Evolutionary conservation across 2,329 filamentous ascomycete species (phyloP).

Genomic region (Capronia epimyces): DNA sequence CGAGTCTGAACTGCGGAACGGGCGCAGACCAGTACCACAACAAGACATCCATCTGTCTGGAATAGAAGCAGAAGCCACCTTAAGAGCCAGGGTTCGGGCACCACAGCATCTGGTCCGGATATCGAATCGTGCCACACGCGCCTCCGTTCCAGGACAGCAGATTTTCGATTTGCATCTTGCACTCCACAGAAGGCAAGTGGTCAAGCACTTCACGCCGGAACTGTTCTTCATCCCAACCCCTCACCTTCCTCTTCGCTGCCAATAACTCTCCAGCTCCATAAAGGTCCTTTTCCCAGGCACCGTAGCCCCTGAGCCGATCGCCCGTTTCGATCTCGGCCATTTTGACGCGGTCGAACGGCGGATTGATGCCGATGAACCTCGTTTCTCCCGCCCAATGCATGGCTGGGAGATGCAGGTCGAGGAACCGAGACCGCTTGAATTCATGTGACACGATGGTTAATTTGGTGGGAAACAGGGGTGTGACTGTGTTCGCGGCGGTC

Average conservation of each 20-base stretch:
- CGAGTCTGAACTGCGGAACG: no score
- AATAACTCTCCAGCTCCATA: slow-evolving; percentile 37
- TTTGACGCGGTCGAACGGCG: slow-evolving; percentile 41
- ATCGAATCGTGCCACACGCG: not conserved
- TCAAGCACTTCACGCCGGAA: slow-evolving; percentile 12
- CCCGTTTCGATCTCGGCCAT: slow-evolving; percentile 26
- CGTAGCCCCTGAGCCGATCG: slow-evolving; percentile 33
- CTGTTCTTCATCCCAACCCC: slow-evolving; percentile 35
- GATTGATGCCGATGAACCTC: slow-evolving; percentile 60
- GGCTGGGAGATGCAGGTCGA: slow-evolving; percentile 59
- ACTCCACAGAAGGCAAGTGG: not conserved
- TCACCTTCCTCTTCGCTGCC: slow-evolving; percentile 34
- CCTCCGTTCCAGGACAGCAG: slow-evolving; percentile 3
- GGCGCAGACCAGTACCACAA: no score
- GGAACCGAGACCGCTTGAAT: slow-evolving; percentile 61
- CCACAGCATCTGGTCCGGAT: not conserved
- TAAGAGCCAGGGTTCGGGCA: no score
- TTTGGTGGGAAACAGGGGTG: slow-evolving; percentile 48
- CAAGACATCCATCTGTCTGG: no score
- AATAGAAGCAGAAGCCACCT: no score
- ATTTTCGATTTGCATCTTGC: not conserved
- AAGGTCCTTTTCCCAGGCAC: slow-evolving; percentile 37
- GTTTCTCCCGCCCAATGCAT: slow-evolving; percentile 46
- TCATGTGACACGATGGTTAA: slow-evolving; percentile 63
- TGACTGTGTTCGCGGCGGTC: not conserved